A percentile compares a stretch with the other conserved stretches of the same genome.
phyloP scores from a whole-genome alignment of 2,329 filamentous ascomycete genomes.

The Lasiodiplodia theobromae region DNA sequence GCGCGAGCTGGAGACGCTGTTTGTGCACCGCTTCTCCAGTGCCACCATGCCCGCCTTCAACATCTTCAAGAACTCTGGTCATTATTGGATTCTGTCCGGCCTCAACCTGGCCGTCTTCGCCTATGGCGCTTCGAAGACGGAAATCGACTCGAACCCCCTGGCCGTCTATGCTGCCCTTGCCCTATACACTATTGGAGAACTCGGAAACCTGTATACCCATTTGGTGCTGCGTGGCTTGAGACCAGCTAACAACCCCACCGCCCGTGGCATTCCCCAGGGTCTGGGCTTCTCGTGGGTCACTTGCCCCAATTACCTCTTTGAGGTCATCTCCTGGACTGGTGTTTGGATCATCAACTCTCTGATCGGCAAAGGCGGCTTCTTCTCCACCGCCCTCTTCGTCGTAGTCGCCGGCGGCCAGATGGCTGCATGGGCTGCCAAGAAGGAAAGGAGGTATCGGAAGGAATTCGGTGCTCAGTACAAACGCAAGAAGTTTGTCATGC shows the following conservation, averaged over 20 bases:
- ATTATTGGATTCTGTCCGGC: conserved; percentile 91
- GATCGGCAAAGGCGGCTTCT: conserved; percentile 79
- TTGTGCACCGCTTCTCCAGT: conserved; percentile 92
- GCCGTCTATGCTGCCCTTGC: conserved; percentile 70
- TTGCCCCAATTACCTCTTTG: conserved; percentile 97
- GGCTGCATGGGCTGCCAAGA: conserved; percentile 86
- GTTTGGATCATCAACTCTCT: conserved; percentile 81
- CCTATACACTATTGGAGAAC: conserved; percentile 78
- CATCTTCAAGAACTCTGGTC: conserved; percentile 92
- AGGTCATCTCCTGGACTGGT: conserved; percentile 84
- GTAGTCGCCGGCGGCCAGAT: conserved; percentile 78
- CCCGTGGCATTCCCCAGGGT: conserved; percentile 85
- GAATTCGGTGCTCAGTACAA: conserved; percentile 95
- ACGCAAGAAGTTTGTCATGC: conserved; percentile 86
- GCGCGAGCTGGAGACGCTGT: conserved; percentile 92
- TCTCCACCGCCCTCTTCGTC: conserved; percentile 76
- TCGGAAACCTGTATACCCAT: conserved; percentile 82
- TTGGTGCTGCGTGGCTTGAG: conserved; percentile 79
- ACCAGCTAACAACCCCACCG: conserved; percentile 71
- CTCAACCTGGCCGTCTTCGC: conserved; percentile 83
- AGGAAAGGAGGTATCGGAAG: conserved; percentile 87
- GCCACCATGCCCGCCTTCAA: conserved; percentile 91
- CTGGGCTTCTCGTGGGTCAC: conserved; percentile 87
- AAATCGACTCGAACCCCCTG: conserved; percentile 57
- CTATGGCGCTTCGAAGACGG: conserved; percentile 75